Conservation (phyloP, 345 rosid genomes). For the Populus davidiana region DNA sequence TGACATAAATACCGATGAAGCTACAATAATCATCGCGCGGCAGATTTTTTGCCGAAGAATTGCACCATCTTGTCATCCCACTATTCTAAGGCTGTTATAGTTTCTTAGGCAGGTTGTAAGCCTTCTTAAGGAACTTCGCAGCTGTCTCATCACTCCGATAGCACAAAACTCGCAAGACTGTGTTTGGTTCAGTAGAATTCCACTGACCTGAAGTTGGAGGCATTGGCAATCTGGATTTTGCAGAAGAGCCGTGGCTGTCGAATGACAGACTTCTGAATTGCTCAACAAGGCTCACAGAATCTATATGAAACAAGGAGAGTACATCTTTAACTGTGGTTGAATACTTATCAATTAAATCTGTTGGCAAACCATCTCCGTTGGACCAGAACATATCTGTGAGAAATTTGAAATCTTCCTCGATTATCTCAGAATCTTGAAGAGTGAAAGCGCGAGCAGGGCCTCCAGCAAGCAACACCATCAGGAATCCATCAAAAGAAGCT, state of each 20-base stretch:
- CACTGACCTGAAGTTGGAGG: constrained; percentile 33
- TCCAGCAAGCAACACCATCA: constrained; percentile 88
- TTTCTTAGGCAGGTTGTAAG: constrained; percentile 66
- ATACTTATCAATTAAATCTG: constrained; percentile 67
- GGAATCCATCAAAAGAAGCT: constrained; percentile 87
- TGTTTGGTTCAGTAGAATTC: constrained; percentile 27
- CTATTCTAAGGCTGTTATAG: constrained; percentile 22
- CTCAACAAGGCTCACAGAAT: constrained; percentile 71
- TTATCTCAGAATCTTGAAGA: constrained; percentile 61
- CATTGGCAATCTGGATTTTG: constrained; percentile 55
- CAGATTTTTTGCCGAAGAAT: background rate
- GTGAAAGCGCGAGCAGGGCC: constrained; percentile 87
- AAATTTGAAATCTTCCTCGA: constrained; percentile 83
- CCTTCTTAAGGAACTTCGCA: constrained; percentile 26
- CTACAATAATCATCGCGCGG: background rate
- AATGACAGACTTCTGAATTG: constrained; percentile 56
- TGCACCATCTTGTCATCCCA: background rate
- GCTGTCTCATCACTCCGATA: constrained; percentile 26
- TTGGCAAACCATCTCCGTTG: constrained; percentile 87
- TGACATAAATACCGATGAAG: constrained; percentile 5
- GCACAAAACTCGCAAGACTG: constrained; percentile 27
- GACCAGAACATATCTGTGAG: constrained; percentile 90
- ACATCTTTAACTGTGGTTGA: constrained; percentile 57
- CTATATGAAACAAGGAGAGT: constrained; percentile 69
- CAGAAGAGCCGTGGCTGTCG: constrained; percentile 57